Evolutionary conservation across 768 basidiomycete genomes (phyloP), one percentile per base, ranked within the genome.

Genomic region (Phaeotremella fagi): DNA sequence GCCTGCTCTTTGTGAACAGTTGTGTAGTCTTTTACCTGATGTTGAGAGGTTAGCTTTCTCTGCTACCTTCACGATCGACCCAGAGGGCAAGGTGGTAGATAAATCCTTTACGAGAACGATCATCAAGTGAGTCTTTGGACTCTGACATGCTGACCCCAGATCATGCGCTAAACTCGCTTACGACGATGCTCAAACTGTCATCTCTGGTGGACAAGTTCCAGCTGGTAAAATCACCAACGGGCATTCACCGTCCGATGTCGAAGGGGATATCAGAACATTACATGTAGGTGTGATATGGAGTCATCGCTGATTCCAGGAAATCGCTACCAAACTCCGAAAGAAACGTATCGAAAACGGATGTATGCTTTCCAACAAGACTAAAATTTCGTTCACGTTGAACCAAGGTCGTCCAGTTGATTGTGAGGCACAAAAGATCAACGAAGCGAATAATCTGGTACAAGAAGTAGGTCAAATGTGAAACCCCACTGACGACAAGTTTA

Each of bases 31-130:
- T 50, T 80, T 83, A 53, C 90, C 91, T 4, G 87, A 86, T 9
- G 80, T 83, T 55, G 95, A 99, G 51, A 85, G 92, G 47, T 82
- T 99, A 26, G 83, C 92, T 1, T 95, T 97, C 79, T 88, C 90
- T 3, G 82, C 86, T 52, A 74, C 91, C 66, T 90, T 95, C 72
- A 92, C 86, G 2, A 80, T 97, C 76, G 84, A 84, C 42, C 77
- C 82, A 45, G 88, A 97, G 20, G 92, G 83, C 1, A 85, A 82
- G 59, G 78, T 98, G 4, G 48, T 89, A 53, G 85, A 86, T 64
- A 94, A 88, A 70, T 90, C 88, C 86, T 92, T 94, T 67, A 90
- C 87, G 41, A 89, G 87, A 77, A 90, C 89, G 1, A 82, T 98
- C 59, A 84, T 98, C 75, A 88, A 85, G 88, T 90, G 66, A 60